A percentile compares a stretch with the other conserved stretches of the same genome.
These are phyloP conservation scores for Pythium dissotocum DNA, from an alignment of 352 stramenopile species.

Conservation along the genomic window DNA sequence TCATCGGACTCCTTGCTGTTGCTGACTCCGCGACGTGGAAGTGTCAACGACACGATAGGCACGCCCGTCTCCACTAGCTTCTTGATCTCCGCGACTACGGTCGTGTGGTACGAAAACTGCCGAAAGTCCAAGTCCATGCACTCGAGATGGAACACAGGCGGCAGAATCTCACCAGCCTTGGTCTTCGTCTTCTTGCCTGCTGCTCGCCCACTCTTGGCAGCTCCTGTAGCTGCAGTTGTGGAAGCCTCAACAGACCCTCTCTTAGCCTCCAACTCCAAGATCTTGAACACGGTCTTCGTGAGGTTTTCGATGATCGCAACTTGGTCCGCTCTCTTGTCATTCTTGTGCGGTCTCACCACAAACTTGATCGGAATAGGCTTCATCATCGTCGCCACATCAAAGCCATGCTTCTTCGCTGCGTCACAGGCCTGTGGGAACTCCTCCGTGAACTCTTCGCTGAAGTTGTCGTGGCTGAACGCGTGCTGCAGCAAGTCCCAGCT, in stretches of 20 bases:
- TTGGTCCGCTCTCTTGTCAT: not conserved
- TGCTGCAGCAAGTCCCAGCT: slow-evolving; percentile 9
- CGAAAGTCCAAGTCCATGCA: slow-evolving; percentile 4
- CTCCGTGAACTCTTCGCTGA: not conserved
- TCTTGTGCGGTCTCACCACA: not conserved
- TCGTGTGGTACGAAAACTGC: slow-evolving; percentile 7
- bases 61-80: slow-evolving; percentile 7
- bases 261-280: not conserved
- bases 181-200: not conserved
- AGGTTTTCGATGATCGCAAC: slow-evolving; percentile 5
- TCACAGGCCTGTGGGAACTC: not conserved
- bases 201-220: too few relatives aligned
- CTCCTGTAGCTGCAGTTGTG: not conserved
- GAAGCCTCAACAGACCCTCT: not conserved
- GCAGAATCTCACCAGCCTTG: not conserved
- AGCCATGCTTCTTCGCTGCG: not conserved
- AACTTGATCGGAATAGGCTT: slow-evolving; percentile 11
- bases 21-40: not conserved
- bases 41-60: not conserved
- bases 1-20: not conserved
- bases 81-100: slow-evolving; percentile 8
- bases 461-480: slow-evolving; percentile 2
- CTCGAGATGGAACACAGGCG: slow-evolving; percentile 8
- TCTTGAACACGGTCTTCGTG: slow-evolving; percentile 4
- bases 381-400: slow-evolving; percentile 8